Evolutionary conservation across 768 basidiomycete genomes (phyloP), one percentile per base, ranked within the genome.

Genomic region (Auricularia cornea): DNA sequence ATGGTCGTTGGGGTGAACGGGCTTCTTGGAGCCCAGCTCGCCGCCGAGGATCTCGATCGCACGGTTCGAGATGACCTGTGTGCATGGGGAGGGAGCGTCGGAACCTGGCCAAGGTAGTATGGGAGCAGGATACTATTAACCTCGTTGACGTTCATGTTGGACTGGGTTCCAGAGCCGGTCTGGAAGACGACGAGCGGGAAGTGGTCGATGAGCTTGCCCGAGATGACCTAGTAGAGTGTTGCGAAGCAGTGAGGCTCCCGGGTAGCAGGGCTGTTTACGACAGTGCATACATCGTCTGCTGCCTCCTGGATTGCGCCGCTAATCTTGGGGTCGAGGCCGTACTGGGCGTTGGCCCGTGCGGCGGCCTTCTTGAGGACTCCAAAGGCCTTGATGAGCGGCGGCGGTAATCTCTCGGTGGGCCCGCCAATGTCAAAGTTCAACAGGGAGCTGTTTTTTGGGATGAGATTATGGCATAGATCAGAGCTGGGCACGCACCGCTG

Each of bases 371-470:
- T 99, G 72, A 99, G 81, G 10, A 97, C 86, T 70, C 94, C 97
- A 68, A 99, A 99, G 0, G 97, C 97, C 74, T 96, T 92, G 79
- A 99, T 96, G 48, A 99, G 79, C n/a, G 96, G 94, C 16, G 85
- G 85, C 0, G 97, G 97, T 66, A 98, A 85, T 64, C 95, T 86
- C 74, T 99, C 97, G 1, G 92, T 79, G 23, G 90, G 87, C 23
- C 97, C 97, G 64, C 97, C 97, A 68, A 99, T 99, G 72, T 99
- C 95, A 69, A 99, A 99, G 76, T 99, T 99, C 75, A 95, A 90
- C 65, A 98, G 80, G 23, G 94, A 96, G 54, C 93, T 92, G 68
- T 3, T 23, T 52, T 51, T n/a, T n/a, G n/a, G 28, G 51, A 51
- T 57, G 29, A 26, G 59, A 18, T 56, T 31, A 3, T 1, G 54